Percentiles rank a stretch among this genome's conserved stretches.
These are phyloP conservation scores for Acacia concinna DNA, from an alignment of 331 rosid species.

Conservation along the genomic window DNA sequence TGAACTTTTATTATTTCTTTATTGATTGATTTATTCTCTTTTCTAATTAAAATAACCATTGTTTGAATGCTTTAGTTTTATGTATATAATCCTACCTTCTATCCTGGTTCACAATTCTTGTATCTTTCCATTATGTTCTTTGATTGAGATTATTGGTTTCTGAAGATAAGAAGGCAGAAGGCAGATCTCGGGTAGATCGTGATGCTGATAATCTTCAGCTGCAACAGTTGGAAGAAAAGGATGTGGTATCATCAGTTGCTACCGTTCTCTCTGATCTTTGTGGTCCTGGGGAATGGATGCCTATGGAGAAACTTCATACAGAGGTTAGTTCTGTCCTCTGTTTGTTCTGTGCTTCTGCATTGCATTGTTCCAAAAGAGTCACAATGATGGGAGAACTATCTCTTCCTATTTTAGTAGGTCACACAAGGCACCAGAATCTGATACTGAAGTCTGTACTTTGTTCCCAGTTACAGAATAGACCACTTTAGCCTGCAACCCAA, in stretches of 20 bases:
- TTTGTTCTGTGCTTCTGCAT: slow-evolving; percentile 1
- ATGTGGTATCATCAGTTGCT: slow-evolving; percentile 97
- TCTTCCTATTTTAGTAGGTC: slow-evolving; percentile 19
- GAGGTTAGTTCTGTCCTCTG: slow-evolving; percentile 62
- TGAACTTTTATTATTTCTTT: neutral
- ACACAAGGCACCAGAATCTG: neutral
- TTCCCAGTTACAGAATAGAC: neutral
- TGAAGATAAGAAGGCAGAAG: slow-evolving; percentile 85
- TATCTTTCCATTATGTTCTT: neutral
- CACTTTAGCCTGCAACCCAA: neutral
- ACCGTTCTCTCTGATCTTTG: slow-evolving; percentile 93
- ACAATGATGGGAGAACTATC: neutral
- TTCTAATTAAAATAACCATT: neutral
- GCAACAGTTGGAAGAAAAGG: slow-evolving; percentile 90
- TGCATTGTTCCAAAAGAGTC: neutral
- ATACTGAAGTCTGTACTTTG: neutral
- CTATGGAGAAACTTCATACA: slow-evolving; percentile 92
- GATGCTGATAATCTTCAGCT: slow-evolving; percentile 89
- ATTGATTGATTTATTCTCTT: neutral
- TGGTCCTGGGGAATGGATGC: slow-evolving; percentile 99
- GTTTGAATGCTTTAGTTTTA: neutral
- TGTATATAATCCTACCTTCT: neutral
- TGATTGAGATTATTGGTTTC: slow-evolving; percentile 24
- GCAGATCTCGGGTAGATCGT: slow-evolving; percentile 85
- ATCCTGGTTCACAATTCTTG: neutral